Percentiles rank a stretch among this genome's conserved stretches.
phyloP scores from a whole-genome alignment of 108 stramenopile genomes.

The Nitzschia sp. region DNA sequence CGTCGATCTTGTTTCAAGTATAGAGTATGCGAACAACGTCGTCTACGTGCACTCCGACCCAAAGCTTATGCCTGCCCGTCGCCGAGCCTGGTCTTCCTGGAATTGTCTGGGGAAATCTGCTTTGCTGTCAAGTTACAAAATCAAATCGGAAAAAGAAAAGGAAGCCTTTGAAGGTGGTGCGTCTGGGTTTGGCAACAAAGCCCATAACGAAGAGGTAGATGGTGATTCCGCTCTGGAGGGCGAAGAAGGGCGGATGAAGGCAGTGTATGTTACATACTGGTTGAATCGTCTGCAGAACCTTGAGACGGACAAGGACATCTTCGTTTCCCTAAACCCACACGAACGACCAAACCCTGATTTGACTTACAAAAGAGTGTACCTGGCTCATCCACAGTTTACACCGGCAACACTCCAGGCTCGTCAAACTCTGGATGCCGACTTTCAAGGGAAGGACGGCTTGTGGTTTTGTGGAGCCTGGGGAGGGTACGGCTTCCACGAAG shows the following conservation, averaged over 20 bases:
- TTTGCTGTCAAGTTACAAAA: constrained; percentile 28
- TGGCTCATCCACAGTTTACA: constrained; percentile 93
- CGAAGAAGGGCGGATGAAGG: constrained; percentile 69
- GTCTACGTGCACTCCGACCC: constrained; percentile 93
- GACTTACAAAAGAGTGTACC: constrained; percentile 50
- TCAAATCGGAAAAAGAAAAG: constrained; percentile 12
- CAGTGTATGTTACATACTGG: constrained; percentile 95
- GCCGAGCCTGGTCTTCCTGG: constrained; percentile 92
- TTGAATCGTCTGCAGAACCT: constrained; percentile 94
- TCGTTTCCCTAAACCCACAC: constrained; percentile 95
- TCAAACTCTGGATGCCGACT: constrained; percentile 40
- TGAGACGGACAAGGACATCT: constrained; percentile 63
- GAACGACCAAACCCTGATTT: constrained; percentile 54
- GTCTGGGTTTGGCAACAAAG: constrained; percentile 70
- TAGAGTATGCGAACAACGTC: constrained; percentile 85
- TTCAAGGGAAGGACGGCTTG: constrained; percentile 78
- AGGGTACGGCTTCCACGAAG: constrained; percentile 98
- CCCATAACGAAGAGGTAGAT: constrained; percentile 10
- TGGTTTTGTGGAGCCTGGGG: constrained; percentile 95
- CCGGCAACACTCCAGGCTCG: constrained; percentile 68
- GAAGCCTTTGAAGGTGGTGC: constrained; percentile 74
- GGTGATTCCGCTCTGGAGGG: constrained; percentile 49
- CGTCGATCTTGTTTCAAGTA: constrained; percentile 35
- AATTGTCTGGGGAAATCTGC: constrained; percentile 86
- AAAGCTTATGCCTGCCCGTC: constrained; percentile 82